phyloP scores from a whole-genome alignment of 495 filamentous ascomycete species.

The Neurospora sp. region DNA sequence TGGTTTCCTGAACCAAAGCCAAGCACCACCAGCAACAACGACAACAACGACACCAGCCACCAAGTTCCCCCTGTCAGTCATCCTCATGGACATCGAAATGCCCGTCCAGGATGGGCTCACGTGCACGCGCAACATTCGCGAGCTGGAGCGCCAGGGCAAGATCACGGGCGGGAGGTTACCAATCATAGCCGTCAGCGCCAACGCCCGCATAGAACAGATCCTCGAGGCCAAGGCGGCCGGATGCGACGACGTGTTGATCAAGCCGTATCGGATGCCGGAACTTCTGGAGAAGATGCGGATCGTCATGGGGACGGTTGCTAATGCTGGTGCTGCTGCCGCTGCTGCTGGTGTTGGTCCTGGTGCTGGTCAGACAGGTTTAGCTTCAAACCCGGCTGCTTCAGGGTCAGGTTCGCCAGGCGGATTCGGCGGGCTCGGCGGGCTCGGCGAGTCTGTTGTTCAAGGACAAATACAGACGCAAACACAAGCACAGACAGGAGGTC shows the following conservation, averaged over 20 bases:
- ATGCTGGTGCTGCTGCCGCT: background rate
- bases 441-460: background rate
- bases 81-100: constrained; percentile 83
- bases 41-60: background rate
- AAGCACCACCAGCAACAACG: constrained; percentile 14
- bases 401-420: background rate
- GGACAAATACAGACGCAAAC: background rate
- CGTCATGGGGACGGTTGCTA: constrained; percentile 47
- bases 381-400: background rate
- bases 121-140: constrained; percentile 56
- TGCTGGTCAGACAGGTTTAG: background rate
- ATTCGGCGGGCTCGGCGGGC: background rate
- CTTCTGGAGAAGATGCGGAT: constrained; percentile 33
- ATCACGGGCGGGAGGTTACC: constrained; percentile 48
- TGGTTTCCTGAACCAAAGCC: background rate
- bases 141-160: constrained; percentile 43
- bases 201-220: constrained; percentile 60
- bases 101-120: constrained; percentile 71
- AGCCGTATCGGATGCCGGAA: constrained; percentile 38
- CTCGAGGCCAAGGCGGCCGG: constrained; percentile 53
- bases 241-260: constrained; percentile 37
- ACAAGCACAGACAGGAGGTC: background rate
- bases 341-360: background rate
- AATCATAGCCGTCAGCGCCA: constrained; percentile 70
- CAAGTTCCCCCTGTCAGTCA: constrained; percentile 29